phyloP scores from a whole-genome alignment of 2,329 filamentous ascomycete species.

The Cladosporium cucumerinum region DNA sequence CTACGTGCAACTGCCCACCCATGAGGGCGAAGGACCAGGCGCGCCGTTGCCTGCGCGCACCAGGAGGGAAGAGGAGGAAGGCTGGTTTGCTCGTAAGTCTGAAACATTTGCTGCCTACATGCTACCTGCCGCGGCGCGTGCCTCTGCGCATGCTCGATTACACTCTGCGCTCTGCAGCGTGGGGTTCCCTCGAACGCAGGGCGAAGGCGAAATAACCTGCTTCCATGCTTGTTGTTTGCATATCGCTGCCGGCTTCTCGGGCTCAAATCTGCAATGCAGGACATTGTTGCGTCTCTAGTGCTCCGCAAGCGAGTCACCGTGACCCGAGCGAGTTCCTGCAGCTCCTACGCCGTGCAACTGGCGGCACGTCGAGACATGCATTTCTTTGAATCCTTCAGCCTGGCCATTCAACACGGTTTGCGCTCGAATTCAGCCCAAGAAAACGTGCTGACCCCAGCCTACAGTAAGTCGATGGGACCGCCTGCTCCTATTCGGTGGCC shows the following conservation, averaged over 20 bases:
- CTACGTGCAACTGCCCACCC: constrained; percentile 86
- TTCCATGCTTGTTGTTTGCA: constrained; percentile 8
- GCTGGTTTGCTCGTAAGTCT: constrained; percentile 89
- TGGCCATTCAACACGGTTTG: constrained; percentile 11
- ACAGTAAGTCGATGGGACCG: constrained; percentile 97
- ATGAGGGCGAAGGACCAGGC: constrained; percentile 68
- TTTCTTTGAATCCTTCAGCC: constrained; percentile 10
- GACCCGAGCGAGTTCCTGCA: constrained; percentile 16
- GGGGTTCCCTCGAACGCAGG: constrained; percentile 9
- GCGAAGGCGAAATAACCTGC: background rate
- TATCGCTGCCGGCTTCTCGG: constrained; percentile 20
- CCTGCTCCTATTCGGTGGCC: constrained; percentile 83
- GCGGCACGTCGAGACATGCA: constrained; percentile 14
- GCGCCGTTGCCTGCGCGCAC: constrained; percentile 81
- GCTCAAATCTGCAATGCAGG: constrained; percentile 36
- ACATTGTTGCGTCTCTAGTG: constrained; percentile 17
- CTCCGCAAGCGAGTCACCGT: constrained; percentile 15
- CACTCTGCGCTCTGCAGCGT: constrained; percentile 7
- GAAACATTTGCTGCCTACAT: constrained; percentile 13
- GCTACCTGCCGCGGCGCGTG: constrained; percentile 9
- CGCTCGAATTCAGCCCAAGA: constrained; percentile 13
- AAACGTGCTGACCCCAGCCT: constrained; percentile 30
- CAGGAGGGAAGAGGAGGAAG: constrained; percentile 90
- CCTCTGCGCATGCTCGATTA: background rate
- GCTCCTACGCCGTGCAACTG: constrained; percentile 12